phyloP scores from a whole-genome alignment of 1,139 yeast species.

The Taphrina populina region DNA sequence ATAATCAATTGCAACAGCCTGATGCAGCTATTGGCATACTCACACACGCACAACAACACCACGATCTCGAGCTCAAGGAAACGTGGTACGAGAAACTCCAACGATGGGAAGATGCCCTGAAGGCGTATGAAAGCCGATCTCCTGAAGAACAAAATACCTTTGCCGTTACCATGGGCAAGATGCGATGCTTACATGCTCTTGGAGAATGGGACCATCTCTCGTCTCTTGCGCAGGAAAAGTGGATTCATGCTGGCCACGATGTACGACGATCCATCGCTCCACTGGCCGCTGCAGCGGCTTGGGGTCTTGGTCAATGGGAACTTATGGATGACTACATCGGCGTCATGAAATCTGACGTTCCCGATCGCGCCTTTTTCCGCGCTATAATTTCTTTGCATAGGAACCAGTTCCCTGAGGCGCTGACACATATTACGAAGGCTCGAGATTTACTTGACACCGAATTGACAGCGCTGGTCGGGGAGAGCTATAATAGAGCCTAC shows the following conservation, averaged over 20 bases:
- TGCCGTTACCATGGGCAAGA: slow-evolving; percentile 93
- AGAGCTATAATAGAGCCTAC: slow-evolving; percentile 94
- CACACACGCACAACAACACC: slow-evolving; percentile 92
- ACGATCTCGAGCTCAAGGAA: slow-evolving; percentile 86
- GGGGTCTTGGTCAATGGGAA: slow-evolving; percentile 99
- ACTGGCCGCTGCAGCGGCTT: slow-evolving; percentile 96
- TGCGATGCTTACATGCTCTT: slow-evolving; percentile 94
- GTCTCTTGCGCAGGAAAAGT: slow-evolving; percentile 78
- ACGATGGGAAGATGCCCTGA: slow-evolving; percentile 96
- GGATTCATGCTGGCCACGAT: slow-evolving; percentile 73
- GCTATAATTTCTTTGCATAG: slow-evolving; percentile 85
- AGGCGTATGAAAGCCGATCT: slow-evolving; percentile 70
- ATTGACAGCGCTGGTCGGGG: slow-evolving; percentile 89
- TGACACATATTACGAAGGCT: slow-evolving; percentile 74
- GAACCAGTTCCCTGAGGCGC: slow-evolving; percentile 80
- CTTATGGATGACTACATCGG: slow-evolving; percentile 86
- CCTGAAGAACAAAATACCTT: slow-evolving; percentile 52
- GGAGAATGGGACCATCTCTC: slow-evolving; percentile 97
- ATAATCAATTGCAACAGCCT: slow-evolving; percentile 90
- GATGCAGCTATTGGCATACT: slow-evolving; percentile 98
- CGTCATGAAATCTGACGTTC: slow-evolving; percentile 88
- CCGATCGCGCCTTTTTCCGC: slow-evolving; percentile 90
- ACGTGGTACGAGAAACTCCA: slow-evolving; percentile 97
- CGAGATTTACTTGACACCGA: slow-evolving; percentile 89
- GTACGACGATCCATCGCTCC: slow-evolving; percentile 89